Base-by-base conservation (phyloP, 2,329 filamentous ascomycete species). In the Exophiala oligosperma region DNA sequence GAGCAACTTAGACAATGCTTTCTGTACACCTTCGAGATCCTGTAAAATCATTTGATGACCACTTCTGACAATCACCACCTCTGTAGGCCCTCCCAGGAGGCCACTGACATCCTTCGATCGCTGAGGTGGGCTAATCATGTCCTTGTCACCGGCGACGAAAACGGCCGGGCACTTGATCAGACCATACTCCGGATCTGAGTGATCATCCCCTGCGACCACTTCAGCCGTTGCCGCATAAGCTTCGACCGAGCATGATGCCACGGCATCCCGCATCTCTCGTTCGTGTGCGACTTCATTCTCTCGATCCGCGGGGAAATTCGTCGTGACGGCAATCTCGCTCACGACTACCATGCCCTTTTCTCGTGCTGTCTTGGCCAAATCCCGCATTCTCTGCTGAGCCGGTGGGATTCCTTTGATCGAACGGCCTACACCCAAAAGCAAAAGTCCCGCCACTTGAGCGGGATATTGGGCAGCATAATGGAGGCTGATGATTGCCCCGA, bases 401-500 rank as follows among this genome's bases (percentile, higher is more conserved):
- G 64, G 58, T 14, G 69, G 68, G 56, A 72, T 71, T 50, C 69
- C 64, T 11, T 61, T 64, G 4, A 67, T 66, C 1, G 70, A 70
- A 29, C 71, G 68, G 17, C 72, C 71, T 4, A 68, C 43, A 4
- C 72, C 72, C 21, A 75, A 67, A 12, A 73, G 66, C 7, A 68
- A 61, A 44, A 74, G 67, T n/a, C 65, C 68, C 32, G 54, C 44
- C 28, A 69, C 62, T 14, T 59, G 51, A 11, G 61, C 54, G 29
- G 71, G 65, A 56, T 70, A 51, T 32, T 57, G 41, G n/a, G 70
- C 66, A n/a, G 71, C 70, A 57, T 72, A 72, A 32, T 74, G 72
- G 51, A 75, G 66, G n/a, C 68, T 67, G 57, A 75, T 64, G 32
- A 73, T 70, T 51, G 65, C 69, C 14, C 72, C 73, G 49, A 75